These are phyloP conservation scores for Pleodorina starrii DNA, from an alignment of 139 green algal species.

Conservation along the genomic window DNA sequence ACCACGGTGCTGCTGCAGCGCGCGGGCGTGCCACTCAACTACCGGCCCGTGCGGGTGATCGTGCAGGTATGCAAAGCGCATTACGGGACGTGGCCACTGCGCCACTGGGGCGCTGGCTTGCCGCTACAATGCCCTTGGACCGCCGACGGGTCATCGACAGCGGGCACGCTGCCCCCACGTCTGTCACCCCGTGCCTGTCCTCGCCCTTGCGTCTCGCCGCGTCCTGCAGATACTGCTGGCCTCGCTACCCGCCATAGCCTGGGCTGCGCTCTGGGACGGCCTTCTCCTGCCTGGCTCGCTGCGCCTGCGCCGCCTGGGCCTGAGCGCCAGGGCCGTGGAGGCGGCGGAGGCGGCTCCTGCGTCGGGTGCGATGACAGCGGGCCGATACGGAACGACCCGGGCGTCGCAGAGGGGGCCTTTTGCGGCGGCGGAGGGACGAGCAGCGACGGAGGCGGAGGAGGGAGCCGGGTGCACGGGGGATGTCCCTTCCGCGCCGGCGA, in stretches of 20 bases:
- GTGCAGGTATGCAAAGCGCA: background rate
- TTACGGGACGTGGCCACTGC: background rate
- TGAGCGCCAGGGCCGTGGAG: background rate
- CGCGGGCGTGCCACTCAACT: background rate
- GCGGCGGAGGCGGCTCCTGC: background rate
- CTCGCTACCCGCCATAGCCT: background rate
- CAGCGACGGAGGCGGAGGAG: background rate
- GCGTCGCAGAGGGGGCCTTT: background rate
- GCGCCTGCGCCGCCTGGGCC: background rate
- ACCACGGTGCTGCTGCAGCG: slow-evolving; percentile 1
- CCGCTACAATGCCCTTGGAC: background rate
- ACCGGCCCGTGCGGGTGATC: background rate
- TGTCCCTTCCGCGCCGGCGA: too few species aligned
- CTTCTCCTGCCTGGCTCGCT: background rate
- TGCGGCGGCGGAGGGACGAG: background rate
- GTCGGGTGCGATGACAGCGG: background rate
- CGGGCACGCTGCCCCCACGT: background rate
- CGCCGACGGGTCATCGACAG: background rate
- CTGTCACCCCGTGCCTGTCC: background rate
- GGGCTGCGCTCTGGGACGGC: slow-evolving; percentile 8
- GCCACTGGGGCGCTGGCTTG: background rate
- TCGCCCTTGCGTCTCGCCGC: background rate
- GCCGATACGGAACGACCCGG: background rate
- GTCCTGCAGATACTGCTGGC: background rate
- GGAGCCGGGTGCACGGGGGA: too few species aligned